phyloP scores from a whole-genome alignment of 1,139 yeast species.

The Debaryomycetaceae sp. region DNA sequence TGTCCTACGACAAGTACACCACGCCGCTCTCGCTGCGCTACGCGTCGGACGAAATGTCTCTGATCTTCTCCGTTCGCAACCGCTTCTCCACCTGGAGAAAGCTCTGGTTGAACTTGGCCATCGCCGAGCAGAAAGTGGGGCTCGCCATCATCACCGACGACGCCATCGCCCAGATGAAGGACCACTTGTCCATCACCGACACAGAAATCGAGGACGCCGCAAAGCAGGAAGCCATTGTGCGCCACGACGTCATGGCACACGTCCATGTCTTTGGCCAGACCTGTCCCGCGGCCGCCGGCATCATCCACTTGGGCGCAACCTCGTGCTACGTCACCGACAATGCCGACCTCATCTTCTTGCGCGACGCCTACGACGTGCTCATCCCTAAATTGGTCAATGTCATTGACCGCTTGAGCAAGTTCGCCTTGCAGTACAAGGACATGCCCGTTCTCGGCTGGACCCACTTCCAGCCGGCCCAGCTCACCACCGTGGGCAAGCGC shows the following conservation, averaged over 20 bases:
- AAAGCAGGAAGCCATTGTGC: constrained; percentile 91
- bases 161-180: constrained; percentile 78
- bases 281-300: constrained; percentile 95
- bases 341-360: constrained; percentile 90
- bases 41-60: constrained; percentile 96
- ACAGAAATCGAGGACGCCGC: constrained; percentile 85
- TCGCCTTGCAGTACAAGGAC: constrained; percentile 88
- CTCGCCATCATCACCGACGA: constrained; percentile 75
- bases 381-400: constrained; percentile 95
- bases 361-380: constrained; percentile 89
- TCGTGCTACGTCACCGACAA: constrained; percentile 97
- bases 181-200: constrained; percentile 74
- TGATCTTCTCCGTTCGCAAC: constrained; percentile 82
- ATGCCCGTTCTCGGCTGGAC: constrained; percentile 98
- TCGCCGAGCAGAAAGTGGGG: constrained; percentile 90
- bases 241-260: constrained; percentile 99
- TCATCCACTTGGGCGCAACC: constrained; percentile 96
- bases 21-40: constrained; percentile 95
- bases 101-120: constrained; percentile 91
- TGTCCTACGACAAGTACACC: constrained; percentile 55
- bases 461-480: constrained; percentile 98
- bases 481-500: constrained; percentile 97
- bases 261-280: constrained; percentile 90
- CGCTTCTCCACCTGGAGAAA: constrained; percentile 98
- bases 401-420: constrained; percentile 76